Percentiles rank a stretch among this genome's conserved stretches.
These are phyloP conservation scores for Eucalyptus cladocalyx DNA, from an alignment of 345 rosid species.

Conservation along the genomic window DNA sequence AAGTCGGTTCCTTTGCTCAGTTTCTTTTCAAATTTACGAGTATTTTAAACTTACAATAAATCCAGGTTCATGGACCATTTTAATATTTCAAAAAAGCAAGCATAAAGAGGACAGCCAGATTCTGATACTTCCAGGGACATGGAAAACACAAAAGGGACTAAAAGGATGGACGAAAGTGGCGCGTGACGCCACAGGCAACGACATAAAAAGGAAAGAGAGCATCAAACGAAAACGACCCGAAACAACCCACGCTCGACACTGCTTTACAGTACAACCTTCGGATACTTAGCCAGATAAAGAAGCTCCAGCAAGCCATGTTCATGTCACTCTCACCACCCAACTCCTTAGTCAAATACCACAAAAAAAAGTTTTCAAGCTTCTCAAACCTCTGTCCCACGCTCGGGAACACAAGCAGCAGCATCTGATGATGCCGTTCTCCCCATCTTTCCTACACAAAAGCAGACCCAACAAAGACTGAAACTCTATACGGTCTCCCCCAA, in stretches of 20 bases:
- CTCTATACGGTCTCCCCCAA: neutral
- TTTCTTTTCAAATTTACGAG: neutral
- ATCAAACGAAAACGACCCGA: conserved; percentile 2
- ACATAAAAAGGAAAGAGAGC: neutral
- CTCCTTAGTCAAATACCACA: neutral
- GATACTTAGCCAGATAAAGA: neutral
- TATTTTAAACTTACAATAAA: neutral
- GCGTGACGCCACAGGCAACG: neutral
- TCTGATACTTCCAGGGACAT: neutral
- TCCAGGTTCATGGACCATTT: neutral
- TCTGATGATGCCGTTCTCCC: neutral
- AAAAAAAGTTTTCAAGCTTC: neutral
- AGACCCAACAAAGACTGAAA: neutral
- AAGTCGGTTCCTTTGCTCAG: neutral
- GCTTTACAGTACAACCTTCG: neutral
- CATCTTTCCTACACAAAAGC: neutral
- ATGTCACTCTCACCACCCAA: neutral
- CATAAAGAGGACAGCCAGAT: neutral
- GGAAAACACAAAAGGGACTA: neutral
- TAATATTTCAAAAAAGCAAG: neutral
- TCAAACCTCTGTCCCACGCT: neutral
- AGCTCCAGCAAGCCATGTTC: neutral
- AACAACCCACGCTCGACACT: neutral
- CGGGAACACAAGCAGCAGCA: neutral
- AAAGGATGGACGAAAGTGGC: neutral